These are phyloP conservation scores for Ordospora pajunii DNA, from an alignment of 371 early-diverging fungal species.

Conservation along the genomic window DNA sequence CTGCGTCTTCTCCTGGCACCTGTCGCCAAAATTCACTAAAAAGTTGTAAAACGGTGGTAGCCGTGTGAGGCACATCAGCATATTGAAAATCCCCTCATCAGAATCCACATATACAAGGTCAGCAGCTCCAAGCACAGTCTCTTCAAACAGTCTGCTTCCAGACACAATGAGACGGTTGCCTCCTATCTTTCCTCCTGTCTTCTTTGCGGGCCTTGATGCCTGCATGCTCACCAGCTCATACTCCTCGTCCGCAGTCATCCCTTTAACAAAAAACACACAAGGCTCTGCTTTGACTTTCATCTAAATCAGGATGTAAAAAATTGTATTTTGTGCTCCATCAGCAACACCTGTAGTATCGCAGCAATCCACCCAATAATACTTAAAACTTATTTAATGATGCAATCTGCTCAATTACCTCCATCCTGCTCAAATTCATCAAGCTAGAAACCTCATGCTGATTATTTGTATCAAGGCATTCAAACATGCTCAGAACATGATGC, in stretches of 20 bases:
- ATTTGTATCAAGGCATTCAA: background rate
- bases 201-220: background rate
- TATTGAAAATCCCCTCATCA: background rate
- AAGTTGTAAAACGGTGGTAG: slow-evolving; percentile 24
- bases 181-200: background rate
- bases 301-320: background rate
- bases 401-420: background rate
- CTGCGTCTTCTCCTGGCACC: background rate
- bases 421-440: background rate
- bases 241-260: background rate
- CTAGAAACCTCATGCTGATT: background rate
- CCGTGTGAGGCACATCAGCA: background rate
- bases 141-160: background rate
- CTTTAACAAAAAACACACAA: slow-evolving; percentile 2
- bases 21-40: background rate
- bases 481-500: background rate
- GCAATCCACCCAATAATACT: no score
- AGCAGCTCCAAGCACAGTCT: background rate
- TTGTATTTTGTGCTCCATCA: background rate
- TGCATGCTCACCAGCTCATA: background rate
- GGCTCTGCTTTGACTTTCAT: slow-evolving; percentile 8
- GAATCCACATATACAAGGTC: background rate
- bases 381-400: background rate
- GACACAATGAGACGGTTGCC: background rate
- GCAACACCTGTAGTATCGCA: no score